These are phyloP conservation scores for Umbilicus rupestris DNA, from an alignment of 164 flowering plant species.

Conservation along the genomic window DNA sequence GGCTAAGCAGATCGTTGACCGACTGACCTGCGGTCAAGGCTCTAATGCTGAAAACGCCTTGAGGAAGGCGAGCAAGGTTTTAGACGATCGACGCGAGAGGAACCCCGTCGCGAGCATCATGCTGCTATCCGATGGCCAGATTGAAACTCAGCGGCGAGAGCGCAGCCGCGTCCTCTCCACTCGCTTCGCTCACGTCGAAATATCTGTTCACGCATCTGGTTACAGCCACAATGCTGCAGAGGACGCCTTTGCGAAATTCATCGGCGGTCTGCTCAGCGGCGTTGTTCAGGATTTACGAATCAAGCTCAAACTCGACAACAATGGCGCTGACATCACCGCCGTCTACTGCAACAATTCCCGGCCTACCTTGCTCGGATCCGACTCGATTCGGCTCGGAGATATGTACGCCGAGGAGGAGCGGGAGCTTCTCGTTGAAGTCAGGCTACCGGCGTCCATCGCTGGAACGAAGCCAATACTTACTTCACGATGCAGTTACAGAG, in stretches of 20 bases:
- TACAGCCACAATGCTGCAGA: conserved; percentile 25
- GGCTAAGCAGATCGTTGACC: conserved; percentile 61
- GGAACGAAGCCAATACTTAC: background rate
- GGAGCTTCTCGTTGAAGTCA: background rate
- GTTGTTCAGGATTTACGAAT: conserved; percentile 68
- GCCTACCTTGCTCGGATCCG: background rate
- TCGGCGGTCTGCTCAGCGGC: conserved; percentile 73
- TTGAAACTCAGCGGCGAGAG: background rate
- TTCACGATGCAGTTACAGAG: background rate
- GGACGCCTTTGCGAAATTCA: conserved; percentile 74
- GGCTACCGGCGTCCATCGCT: background rate
- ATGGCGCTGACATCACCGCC: conserved; percentile 61
- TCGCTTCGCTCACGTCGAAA: conserved; percentile 77
- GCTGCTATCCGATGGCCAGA: conserved; percentile 53
- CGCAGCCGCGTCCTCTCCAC: conserved; percentile 26
- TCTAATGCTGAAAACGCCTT: conserved; percentile 58
- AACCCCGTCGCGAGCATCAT: conserved; percentile 82
- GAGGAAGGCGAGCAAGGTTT: conserved; percentile 62
- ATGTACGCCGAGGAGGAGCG: background rate
- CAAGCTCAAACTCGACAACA: conserved; percentile 39
- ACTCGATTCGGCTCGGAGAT: background rate
- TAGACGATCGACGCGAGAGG: conserved; percentile 80
- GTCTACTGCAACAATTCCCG: conserved; percentile 28
- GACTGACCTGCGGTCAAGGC: conserved; percentile 55
- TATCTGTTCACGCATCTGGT: conserved; percentile 25